Evolutionary conservation across 306 rosid genomes (phyloP).

Genomic region (Hippophae gyantsensis): DNA sequence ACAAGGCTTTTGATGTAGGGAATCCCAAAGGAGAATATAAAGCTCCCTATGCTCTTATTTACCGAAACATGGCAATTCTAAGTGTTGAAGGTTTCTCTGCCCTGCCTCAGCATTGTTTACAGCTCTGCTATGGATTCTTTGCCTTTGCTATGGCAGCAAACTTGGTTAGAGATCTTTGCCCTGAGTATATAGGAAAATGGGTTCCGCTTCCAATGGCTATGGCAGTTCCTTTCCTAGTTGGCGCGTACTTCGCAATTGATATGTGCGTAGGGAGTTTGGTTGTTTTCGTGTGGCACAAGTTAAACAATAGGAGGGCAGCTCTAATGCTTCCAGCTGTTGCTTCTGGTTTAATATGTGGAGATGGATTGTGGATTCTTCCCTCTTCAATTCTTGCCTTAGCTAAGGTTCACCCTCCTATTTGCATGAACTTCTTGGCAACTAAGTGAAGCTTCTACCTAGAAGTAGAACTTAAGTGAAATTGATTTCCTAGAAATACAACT

Average conservation of each 20-base stretch:
- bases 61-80: slow-evolving; percentile 92
- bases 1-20: slow-evolving; percentile 88
- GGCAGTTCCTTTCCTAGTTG: slow-evolving; percentile 96
- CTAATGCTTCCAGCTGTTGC: slow-evolving; percentile 92
- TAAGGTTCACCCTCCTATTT: slow-evolving; percentile 71
- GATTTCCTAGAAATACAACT: slow-evolving; percentile 9
- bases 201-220: slow-evolving; percentile 96
- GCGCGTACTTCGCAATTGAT: slow-evolving; percentile 88
- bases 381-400: slow-evolving; percentile 82
- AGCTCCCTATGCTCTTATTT: slow-evolving; percentile 91
- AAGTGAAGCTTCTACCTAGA: slow-evolving; percentile 21
- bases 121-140: slow-evolving; percentile 75
- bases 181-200: slow-evolving; percentile 45
- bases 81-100: slow-evolving; percentile 93
- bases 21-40: slow-evolving; percentile 78
- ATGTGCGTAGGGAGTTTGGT: slow-evolving; percentile 86
- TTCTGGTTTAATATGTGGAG: slow-evolving; percentile 97
- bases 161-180: slow-evolving; percentile 60
- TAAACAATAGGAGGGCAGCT: slow-evolving; percentile 39
- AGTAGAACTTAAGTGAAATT: not conserved
- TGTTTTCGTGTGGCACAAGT: slow-evolving; percentile 64
- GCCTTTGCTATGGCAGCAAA: slow-evolving; percentile 66
- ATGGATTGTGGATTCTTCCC: slow-evolving; percentile 94
- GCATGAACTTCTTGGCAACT: slow-evolving; percentile 66
- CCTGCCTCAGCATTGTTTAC: slow-evolving; percentile 75